These are phyloP conservation scores for Rosa chinensis DNA, from an alignment of 306 rosid genomes.

Conservation along the genomic window DNA sequence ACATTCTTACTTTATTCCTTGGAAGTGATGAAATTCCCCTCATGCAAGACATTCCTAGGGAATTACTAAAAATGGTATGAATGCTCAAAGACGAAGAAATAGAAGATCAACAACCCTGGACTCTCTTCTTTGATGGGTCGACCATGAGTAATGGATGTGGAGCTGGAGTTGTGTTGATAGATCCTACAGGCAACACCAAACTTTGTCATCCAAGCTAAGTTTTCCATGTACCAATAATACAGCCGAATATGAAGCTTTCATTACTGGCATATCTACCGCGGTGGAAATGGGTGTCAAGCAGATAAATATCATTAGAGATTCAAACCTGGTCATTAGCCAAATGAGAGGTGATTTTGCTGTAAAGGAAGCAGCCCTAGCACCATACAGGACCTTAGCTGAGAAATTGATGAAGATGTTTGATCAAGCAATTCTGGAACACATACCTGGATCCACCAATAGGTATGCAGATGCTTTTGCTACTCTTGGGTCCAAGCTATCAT, in stretches of 20 bases:
- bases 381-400: not conserved
- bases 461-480: not conserved
- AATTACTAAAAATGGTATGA: too few relatives aligned
- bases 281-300: not conserved
- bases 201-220: not conserved
- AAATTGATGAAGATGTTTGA: not conserved
- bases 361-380: not conserved
- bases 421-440: not conserved
- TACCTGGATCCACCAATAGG: not conserved
- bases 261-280: not conserved
- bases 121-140: not conserved
- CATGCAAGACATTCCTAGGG: not conserved
- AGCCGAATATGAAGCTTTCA: not conserved
- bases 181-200: not conserved
- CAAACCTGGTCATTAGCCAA: not conserved
- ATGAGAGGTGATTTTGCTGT: not conserved
- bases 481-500: not conserved
- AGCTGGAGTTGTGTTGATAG: not conserved
- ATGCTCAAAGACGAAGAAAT: not conserved
- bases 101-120: not conserved
- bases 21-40: too few relatives aligned
- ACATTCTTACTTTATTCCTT: too few relatives aligned
- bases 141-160: not conserved
- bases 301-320: not conserved
- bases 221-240: not conserved